A percentile compares a stretch with the other conserved stretches of the same genome.
These are phyloP conservation scores for Yamadazyma insecticola DNA, from an alignment of 805 yeast species.

Conservation along the genomic window DNA sequence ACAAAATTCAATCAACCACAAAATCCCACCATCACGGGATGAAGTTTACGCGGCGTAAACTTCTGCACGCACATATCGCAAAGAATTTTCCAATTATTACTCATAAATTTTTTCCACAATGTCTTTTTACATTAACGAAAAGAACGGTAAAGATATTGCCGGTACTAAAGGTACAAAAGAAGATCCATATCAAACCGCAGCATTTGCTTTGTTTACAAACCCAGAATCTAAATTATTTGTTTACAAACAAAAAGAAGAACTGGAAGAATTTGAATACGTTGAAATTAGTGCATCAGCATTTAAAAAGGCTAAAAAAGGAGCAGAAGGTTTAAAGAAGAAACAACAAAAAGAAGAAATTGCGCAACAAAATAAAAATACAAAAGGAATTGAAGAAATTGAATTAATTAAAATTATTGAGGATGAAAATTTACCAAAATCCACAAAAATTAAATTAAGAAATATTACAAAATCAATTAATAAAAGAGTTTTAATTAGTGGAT, in stretches of 20 bases:
- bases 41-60: slow-evolving; percentile 2
- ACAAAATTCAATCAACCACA: too few species aligned
- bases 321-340: slow-evolving; percentile 83
- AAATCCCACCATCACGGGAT: too few species aligned
- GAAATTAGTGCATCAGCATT: slow-evolving; percentile 87
- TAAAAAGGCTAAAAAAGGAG: slow-evolving; percentile 95
- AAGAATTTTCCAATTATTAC: background rate
- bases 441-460: slow-evolving; percentile 57
- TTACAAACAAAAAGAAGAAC: slow-evolving; percentile 56
- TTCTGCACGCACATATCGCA: background rate
- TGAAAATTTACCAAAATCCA: slow-evolving; percentile 63
- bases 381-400: slow-evolving; percentile 73
- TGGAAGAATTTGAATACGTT: slow-evolving; percentile 49
- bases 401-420: slow-evolving; percentile 71
- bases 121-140: slow-evolving; percentile 69
- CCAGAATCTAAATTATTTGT: slow-evolving; percentile 57
- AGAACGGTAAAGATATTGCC: slow-evolving; percentile 60
- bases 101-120: slow-evolving; percentile 11
- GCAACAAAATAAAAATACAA: slow-evolving; percentile 53
- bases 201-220: slow-evolving; percentile 62
- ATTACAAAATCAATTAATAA: slow-evolving; percentile 53
- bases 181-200: slow-evolving; percentile 75
- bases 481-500: slow-evolving; percentile 81
- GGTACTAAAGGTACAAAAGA: slow-evolving; percentile 55
- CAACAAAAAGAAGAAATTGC: slow-evolving; percentile 67